Evolutionary conservation across 2,329 filamentous ascomycete genomes (phyloP).

Genomic region (Fusarium zealandicum): DNA sequence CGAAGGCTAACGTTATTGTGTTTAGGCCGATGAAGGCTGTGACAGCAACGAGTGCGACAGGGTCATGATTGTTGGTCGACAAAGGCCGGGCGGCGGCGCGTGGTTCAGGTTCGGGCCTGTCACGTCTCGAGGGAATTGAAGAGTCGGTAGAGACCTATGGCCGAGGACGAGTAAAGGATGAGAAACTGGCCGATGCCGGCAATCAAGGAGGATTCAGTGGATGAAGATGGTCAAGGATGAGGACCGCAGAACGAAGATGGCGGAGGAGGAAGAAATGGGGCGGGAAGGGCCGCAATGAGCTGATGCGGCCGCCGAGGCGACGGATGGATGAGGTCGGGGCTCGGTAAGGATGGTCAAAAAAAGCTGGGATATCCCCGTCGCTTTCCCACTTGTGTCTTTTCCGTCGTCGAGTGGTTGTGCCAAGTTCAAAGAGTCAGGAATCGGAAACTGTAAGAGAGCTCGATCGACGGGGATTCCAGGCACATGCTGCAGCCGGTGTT

Average conservation of each 20-base stretch:
- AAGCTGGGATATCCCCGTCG: constrained; percentile 38
- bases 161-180: constrained; percentile 1
- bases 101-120: constrained; percentile 28
- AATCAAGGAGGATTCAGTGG: constrained; percentile 8
- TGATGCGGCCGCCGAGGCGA: constrained; percentile 37
- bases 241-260: constrained; percentile 19
- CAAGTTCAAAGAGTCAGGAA: constrained; percentile 30
- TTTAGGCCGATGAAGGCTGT: constrained; percentile 45
- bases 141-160: constrained; percentile 6
- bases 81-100: constrained; percentile 36
- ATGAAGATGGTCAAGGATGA: constrained; percentile 17
- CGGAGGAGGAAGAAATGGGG: constrained; percentile 26
- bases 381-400: constrained; percentile 19
- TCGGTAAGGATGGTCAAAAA: constrained; percentile 28
- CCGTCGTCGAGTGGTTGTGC: constrained; percentile 19
- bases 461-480: constrained; percentile 24
- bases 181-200: not conserved
- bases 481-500: constrained; percentile 29
- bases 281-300: constrained; percentile 39
- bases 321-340: constrained; percentile 34
- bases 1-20: constrained; percentile 17
- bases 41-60: constrained; percentile 40
- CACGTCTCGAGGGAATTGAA: constrained; percentile 12
- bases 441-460: constrained; percentile 23
- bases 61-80: constrained; percentile 43